Evolutionary conservation across 108 stramenopile species (phyloP), one percentile per base, ranked within the genome.

Genomic region (Cylindrotheca fusiformis): DNA sequence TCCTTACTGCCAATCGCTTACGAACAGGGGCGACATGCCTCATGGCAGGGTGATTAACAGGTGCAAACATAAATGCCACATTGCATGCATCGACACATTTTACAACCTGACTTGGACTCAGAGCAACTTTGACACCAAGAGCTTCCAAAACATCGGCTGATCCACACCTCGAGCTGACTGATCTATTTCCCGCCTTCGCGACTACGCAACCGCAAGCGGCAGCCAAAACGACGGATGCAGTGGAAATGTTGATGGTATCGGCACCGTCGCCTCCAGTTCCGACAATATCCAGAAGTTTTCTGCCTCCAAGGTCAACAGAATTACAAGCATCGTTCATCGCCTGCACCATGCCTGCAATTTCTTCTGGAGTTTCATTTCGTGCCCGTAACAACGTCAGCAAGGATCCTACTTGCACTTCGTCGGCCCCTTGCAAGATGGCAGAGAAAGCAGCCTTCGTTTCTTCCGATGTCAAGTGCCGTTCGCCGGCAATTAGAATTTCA

Each of bases 261-360:
- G 97, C 97, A 19, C 97, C 97, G 67, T 99, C 98, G 25, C 98
- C 98, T n/a, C 98, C 98, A 18, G 98, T 99, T 26, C 98, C 98
- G 23, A 97, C 97, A 72, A 99, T 98, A 68, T 99, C 98, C 26
- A 99, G 67, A n/a, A 98, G 63, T 53, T 91, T 91, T 48, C 60
- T 55, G 2, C 69, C 68, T 6, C 61, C 53, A 48, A 94, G 65
- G 26, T 85, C 71, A 25, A 94, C 94, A 0, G 84, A 12, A 48
- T 82, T 78, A 58, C 91, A 94, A 0, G 87, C 86, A 12, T 66
- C 65, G 58, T 91, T 93, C 98, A 99, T 99, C 25, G 96, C 97
- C 25, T 81, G 75, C 52, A 97, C 97, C 88, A 96, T 94, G 19
- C 96, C 98, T 10, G 96, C 93, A 60, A 99, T 88, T 74, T 98